Conservation (phyloP, 176 grass and related monocot genomes). For the Thalia dealbata region DNA sequence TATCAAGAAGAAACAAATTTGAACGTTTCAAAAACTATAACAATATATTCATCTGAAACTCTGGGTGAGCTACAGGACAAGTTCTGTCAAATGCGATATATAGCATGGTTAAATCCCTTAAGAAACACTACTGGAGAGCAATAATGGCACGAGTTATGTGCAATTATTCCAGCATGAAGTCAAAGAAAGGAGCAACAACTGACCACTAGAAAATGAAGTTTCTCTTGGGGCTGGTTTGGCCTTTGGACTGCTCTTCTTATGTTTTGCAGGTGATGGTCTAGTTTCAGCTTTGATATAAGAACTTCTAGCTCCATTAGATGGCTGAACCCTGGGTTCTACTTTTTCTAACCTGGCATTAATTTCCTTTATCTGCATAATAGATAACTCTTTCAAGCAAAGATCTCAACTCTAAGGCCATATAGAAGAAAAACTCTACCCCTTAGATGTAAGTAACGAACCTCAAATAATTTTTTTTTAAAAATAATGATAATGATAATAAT, state of each 20-base stretch:
- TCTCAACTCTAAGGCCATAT: neutral
- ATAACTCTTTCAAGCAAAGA: conserved; percentile 10
- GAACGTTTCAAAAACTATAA: no score
- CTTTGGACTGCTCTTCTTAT: conserved; percentile 74
- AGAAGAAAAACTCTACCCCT: neutral
- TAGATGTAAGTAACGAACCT: neutral
- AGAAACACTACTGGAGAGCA: no score
- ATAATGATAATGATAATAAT: no score
- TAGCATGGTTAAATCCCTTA: no score
- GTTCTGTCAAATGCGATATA: no score
- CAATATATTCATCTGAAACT: no score
- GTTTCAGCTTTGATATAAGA: conserved; percentile 37
- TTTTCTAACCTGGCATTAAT: conserved; percentile 78
- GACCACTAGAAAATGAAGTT: conserved; percentile 68
- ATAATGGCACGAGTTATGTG: no score
- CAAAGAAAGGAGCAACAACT: conserved; percentile 12
- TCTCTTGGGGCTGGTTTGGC: conserved; percentile 44
- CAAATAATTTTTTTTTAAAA: conserved; percentile 9
- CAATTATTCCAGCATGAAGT: neutral
- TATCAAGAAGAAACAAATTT: no score
- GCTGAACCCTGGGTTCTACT: conserved; percentile 68
- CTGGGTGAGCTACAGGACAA: no score
- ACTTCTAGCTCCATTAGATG: conserved; percentile 37
- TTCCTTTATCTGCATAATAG: conserved; percentile 75
- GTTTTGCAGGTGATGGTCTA: conserved; percentile 61